These are phyloP conservation scores for Trichophyton mentagrophytes DNA, from an alignment of 2,329 filamentous ascomycete species.

Conservation along the genomic window DNA sequence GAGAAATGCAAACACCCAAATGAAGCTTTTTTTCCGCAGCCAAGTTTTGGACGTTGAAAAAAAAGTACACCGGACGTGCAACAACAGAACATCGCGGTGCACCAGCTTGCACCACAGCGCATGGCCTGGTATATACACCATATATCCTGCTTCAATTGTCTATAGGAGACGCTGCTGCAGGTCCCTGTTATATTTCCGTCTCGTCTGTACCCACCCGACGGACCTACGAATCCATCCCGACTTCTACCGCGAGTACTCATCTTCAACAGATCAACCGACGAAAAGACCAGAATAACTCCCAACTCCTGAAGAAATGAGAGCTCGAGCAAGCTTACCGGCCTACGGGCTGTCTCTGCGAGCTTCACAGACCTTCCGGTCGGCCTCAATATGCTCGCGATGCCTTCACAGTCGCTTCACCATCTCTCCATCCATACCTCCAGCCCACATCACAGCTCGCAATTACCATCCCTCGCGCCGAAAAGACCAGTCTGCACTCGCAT, in stretches of 20 bases:
- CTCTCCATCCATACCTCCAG: conserved; percentile 9
- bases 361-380: conserved; percentile 23
- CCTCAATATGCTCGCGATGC: conserved; percentile 31
- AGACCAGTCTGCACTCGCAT: conserved; percentile 29
- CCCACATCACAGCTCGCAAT: conserved; percentile 21
- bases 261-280: background rate
- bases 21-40: background rate
- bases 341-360: conserved; percentile 19
- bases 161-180: background rate
- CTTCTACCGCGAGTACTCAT: background rate
- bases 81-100: background rate
- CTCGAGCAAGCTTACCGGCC: conserved; percentile 12
- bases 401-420: conserved; percentile 22
- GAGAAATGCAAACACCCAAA: background rate
- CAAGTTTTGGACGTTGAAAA: background rate
- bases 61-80: background rate
- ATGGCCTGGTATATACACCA: background rate
- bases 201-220: background rate
- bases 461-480: conserved; percentile 30
- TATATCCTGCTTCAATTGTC: background rate
- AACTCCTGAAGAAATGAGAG: conserved; percentile 6
- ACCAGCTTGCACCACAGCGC: background rate
- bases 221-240: background rate
- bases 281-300: background rate
- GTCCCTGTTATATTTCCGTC: background rate